Base-by-base conservation (phyloP, 176 grass and related monocot species). In the Oryza coarctata region DNA sequence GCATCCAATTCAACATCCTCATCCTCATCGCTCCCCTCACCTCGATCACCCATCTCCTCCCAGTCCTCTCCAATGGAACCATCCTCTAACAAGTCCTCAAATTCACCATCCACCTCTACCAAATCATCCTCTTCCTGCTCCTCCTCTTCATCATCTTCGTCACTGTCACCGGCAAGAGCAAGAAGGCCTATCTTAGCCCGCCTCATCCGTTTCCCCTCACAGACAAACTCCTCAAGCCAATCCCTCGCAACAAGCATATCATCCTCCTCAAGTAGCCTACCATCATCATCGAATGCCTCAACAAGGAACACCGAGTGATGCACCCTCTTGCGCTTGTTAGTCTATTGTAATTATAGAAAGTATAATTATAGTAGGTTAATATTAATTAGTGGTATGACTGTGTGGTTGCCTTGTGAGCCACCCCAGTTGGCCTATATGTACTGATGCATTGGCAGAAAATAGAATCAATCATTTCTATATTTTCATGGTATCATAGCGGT, bases 241-340 rank as follows among this genome's bases (percentile, higher is more conserved):
- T 90, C 83, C 62, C 84, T 87, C 52, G 85, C 93, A 27, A 55
- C 78, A 36, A 95, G 76, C 86, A 95, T 85, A 50, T 92, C 88
- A 62, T 95, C 93, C 81, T 92, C 67, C 70, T 92, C 90, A 23
- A 88, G 25, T 41, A 95, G 74, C 83, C 76, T 90, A 28, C 93
- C 93, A 50, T 88, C 76, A 22, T 92, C 86, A 62, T 92, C 50
- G 15, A 88, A 95, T 0, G 90, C 93, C 90, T 95, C 93, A 7
- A 92, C 76, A 14, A 95, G 79, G 86, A 90, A 95, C 25, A 95
- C 90, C 0, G 93, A 95, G 43, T 95, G 65, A 6, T 90, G 85
- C 84, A 95, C 65, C 76, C 93, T 90, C 70, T 95, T 95, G 60
- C n/a, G n/a, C n/a, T n/a, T n/a, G n/a, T n/a, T n/a, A n/a, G n/a